Percentiles rank a stretch among this genome's conserved stretches.
Conservation (phyloP, 2,329 filamentous ascomycete genomes). For the Aplosporella prunicola region DNA sequence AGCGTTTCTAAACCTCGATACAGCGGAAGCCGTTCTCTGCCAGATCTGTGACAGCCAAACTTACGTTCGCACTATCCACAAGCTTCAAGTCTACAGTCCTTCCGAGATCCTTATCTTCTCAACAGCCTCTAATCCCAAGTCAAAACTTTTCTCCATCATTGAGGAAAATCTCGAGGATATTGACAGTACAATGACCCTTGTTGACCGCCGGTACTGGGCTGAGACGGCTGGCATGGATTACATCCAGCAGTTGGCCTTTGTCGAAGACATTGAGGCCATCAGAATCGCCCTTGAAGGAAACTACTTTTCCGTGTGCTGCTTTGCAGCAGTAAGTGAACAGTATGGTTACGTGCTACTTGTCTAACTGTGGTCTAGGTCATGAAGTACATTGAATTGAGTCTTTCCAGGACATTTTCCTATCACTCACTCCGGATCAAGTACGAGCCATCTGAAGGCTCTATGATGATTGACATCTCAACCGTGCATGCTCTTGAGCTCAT, state of each 20-base stretch:
- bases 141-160: constrained; percentile 64
- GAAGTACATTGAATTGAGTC: constrained; percentile 66
- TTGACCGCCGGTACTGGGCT: constrained; percentile 77
- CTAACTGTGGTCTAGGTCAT: constrained; percentile 48
- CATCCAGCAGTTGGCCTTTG: constrained; percentile 69
- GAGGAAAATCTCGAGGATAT: constrained; percentile 60
- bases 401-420: constrained; percentile 59
- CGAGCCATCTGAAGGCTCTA: constrained; percentile 78
- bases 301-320: constrained; percentile 75
- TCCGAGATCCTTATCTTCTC: constrained; percentile 70
- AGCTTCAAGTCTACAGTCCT: constrained; percentile 71
- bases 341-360: constrained; percentile 21
- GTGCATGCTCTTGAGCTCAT: constrained; percentile 82
- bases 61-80: constrained; percentile 80
- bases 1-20: constrained; percentile 78
- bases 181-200: constrained; percentile 45
- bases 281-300: constrained; percentile 73
- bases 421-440: constrained; percentile 81
- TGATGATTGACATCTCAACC: constrained; percentile 91
- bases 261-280: constrained; percentile 69
- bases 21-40: constrained; percentile 73
- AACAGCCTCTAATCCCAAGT: constrained; percentile 60
- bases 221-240: constrained; percentile 68
- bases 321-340: constrained; percentile 78
- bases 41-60: constrained; percentile 92